phyloP scores from a whole-genome alignment of 1,139 yeast genomes.

The Candida tetrigidarum region DNA sequence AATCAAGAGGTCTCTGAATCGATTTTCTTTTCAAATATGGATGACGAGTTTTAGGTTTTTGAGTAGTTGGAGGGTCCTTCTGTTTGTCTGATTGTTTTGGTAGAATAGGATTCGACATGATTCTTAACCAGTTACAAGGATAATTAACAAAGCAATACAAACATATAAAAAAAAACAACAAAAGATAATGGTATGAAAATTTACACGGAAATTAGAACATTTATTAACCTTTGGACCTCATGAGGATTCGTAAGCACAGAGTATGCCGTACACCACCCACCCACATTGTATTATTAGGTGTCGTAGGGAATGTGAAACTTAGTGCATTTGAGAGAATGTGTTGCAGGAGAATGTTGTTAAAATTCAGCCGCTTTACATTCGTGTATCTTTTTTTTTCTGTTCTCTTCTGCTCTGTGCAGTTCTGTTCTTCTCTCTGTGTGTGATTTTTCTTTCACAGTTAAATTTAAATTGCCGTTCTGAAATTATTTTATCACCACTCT shows the following conservation, averaged over 20 bases:
- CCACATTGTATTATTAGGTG: too few relatives aligned
- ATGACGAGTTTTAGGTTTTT: neutral
- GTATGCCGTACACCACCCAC: too few relatives aligned
- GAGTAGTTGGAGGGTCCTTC: neutral
- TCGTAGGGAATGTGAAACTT: neutral
- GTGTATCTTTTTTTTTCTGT: neutral
- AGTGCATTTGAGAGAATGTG: neutral
- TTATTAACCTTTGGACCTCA: neutral
- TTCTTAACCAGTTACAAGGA: too few relatives aligned
- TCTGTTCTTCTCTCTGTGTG: too few relatives aligned
- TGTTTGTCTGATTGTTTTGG: neutral
- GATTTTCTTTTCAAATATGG: slow-evolving; percentile 1
- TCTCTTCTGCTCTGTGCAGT: neutral
- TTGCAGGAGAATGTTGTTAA: slow-evolving; percentile 5
- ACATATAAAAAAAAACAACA: neutral
- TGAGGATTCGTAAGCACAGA: too few relatives aligned
- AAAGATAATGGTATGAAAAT: neutral
- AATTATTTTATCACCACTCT: too few relatives aligned
- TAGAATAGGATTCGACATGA: neutral
- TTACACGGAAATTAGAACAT: neutral
- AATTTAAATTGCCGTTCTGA: too few relatives aligned
- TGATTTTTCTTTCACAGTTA: too few relatives aligned
- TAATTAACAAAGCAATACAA: too few relatives aligned
- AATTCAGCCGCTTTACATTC: too few relatives aligned
- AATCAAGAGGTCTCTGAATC: slow-evolving; percentile 3